Conservation (phyloP, 2,329 filamentous ascomycete species). For the Lachnellula subtilissima region DNA sequence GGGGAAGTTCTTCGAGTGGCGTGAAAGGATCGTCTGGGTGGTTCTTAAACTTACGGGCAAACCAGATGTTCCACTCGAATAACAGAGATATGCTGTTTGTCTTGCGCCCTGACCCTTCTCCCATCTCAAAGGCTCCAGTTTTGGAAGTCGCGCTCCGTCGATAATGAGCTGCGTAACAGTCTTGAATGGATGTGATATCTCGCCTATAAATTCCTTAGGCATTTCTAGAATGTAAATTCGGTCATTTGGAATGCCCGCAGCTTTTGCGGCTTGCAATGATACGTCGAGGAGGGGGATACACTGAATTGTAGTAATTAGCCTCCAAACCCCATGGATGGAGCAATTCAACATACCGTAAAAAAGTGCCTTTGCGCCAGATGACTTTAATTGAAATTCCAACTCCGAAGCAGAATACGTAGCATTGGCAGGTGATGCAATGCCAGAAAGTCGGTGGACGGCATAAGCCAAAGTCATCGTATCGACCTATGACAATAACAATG, state of each 20-base stretch:
- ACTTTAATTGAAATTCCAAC: conserved; percentile 75
- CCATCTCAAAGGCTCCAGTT: conserved; percentile 55
- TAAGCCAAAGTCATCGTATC: conserved; percentile 70
- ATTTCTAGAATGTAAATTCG: conserved; percentile 70
- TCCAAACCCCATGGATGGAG: not conserved
- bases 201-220: conserved; percentile 48
- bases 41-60: conserved; percentile 64
- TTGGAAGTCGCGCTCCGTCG: conserved; percentile 51
- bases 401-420: conserved; percentile 80
- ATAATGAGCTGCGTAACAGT: conserved; percentile 71
- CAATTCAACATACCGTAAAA: conserved; percentile 56
- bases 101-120: conserved; percentile 58
- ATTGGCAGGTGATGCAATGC: conserved; percentile 75
- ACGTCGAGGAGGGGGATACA: conserved; percentile 61
- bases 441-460: conserved; percentile 70
- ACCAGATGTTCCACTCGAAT: conserved; percentile 39
- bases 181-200: conserved; percentile 49
- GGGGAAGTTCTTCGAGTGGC: not conserved
- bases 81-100: conserved; percentile 76
- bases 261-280: conserved; percentile 62
- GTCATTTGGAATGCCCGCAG: conserved; percentile 64
- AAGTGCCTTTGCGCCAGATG: conserved; percentile 68
- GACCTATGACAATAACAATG: conserved; percentile 43
- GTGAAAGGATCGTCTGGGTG: conserved; percentile 36
- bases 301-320: conserved; percentile 25